These are phyloP conservation scores for Ustilago loliicola DNA, from an alignment of 1,284 basidiomycete genomes.

Conservation along the genomic window DNA sequence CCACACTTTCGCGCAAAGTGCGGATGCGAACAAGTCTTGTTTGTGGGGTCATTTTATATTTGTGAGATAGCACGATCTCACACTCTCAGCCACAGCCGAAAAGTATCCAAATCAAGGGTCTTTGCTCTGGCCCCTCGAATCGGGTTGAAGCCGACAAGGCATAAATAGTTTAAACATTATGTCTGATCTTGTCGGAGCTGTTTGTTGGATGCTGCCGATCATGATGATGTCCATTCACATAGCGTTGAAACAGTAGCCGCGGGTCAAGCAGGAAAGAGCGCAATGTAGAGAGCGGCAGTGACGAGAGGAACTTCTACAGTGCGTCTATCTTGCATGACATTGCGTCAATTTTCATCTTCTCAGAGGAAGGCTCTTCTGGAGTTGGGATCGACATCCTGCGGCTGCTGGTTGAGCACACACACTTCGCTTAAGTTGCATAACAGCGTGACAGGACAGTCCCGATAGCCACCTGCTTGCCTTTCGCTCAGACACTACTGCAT, in stretches of 20 bases:
- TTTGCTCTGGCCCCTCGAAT: not conserved
- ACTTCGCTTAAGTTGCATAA: not conserved
- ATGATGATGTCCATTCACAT: not conserved
- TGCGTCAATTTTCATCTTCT: slow-evolving; percentile 14
- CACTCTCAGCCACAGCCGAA: not conserved
- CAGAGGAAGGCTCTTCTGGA: not conserved
- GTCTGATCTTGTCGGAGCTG: not conserved
- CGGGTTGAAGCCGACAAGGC: not conserved
- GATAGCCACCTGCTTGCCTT: too few relatives aligned
- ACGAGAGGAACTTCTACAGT: slow-evolving; percentile 36
- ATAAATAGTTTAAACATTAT: not conserved
- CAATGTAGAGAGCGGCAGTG: not conserved
- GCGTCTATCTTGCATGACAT: slow-evolving; percentile 19
- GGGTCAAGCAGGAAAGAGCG: slow-evolving; percentile 11
- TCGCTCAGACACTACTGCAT: slow-evolving; percentile 15
- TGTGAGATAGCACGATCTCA: not conserved
- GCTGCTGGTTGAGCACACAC: not conserved
- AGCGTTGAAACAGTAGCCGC: not conserved
- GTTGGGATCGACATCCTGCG: not conserved
- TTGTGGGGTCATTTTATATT: not conserved
- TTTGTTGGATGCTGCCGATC: not conserved
- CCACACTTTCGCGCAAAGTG: slow-evolving; percentile 10
- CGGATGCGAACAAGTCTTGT: not conserved
- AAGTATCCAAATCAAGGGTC: slow-evolving; percentile 10
- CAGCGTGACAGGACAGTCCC: too few relatives aligned